Percentiles rank a stretch among this genome's conserved stretches.
Evolutionary conservation across 169 alveolate species (phyloP).

Genomic region (Eimeria zaria): DNA sequence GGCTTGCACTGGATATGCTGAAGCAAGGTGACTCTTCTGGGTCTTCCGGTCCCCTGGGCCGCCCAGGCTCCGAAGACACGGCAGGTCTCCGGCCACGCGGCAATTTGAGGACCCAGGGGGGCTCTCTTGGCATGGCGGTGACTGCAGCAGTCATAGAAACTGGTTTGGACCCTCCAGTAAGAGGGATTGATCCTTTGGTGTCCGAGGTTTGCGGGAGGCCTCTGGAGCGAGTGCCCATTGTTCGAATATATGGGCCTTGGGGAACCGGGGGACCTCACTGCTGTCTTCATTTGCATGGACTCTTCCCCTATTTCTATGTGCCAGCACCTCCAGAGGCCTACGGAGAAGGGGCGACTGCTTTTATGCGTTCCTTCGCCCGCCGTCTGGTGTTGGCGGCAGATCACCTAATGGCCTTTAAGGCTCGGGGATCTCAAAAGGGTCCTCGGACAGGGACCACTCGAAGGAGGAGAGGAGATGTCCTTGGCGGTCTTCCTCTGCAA

Average conservation of each 20-base stretch:
- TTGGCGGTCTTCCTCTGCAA: neutral
- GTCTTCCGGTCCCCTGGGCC: neutral
- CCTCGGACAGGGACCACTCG: neutral
- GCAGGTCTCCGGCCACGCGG: neutral
- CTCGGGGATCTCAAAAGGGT: neutral
- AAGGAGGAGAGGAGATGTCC: neutral
- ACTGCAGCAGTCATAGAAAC: slow-evolving; percentile 60
- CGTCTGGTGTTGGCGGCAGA: slow-evolving; percentile 53
- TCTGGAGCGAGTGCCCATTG: slow-evolving; percentile 54
- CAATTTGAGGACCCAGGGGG: neutral
- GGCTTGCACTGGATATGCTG: too few species aligned
- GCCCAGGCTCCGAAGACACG: neutral
- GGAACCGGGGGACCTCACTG: slow-evolving; percentile 72
- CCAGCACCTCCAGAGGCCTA: slow-evolving; percentile 82
- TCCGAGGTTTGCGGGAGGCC: slow-evolving; percentile 79
- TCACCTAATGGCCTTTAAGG: slow-evolving; percentile 31
- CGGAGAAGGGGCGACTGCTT: slow-evolving; percentile 40
- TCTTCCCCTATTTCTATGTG: slow-evolving; percentile 78
- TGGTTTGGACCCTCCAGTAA: slow-evolving; percentile 58
- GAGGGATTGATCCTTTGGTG: slow-evolving; percentile 65
- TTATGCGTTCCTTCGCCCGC: slow-evolving; percentile 62
- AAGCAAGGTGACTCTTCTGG: neutral
- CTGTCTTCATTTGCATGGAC: slow-evolving; percentile 75
- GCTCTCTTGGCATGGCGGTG: slow-evolving; percentile 61
- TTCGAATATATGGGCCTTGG: slow-evolving; percentile 79